These are phyloP conservation scores for Hansenula sp. DNA, from an alignment of 1,139 yeast species.

Conservation along the genomic window DNA sequence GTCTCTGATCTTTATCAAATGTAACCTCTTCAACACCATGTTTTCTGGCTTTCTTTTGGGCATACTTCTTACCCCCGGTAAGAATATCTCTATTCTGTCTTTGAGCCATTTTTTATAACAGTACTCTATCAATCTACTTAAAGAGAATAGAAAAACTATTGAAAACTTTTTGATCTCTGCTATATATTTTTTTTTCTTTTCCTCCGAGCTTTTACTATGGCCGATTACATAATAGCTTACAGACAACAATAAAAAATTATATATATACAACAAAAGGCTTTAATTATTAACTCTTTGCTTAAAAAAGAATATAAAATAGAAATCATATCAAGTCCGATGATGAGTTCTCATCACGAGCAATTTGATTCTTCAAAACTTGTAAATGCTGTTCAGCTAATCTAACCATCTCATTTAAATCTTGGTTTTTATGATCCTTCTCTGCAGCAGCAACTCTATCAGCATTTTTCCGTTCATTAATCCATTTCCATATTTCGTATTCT, in stretches of 20 bases:
- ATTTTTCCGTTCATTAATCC: conserved; percentile 60
- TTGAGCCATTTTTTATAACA: conserved; percentile 11
- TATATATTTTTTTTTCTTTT: too few species aligned
- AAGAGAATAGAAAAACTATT: too few species aligned
- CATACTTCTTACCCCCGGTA: conserved; percentile 83
- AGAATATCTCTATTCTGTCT: conserved; percentile 71
- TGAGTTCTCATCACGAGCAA: neutral
- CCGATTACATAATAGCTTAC: too few species aligned
- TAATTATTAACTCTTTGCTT: too few species aligned
- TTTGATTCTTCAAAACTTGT: conserved; percentile 30
- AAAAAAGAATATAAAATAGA: neutral
- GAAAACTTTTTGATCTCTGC: too few species aligned
- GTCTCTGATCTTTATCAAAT: conserved; percentile 70
- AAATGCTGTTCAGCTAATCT: conserved; percentile 49
- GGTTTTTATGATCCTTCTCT: conserved; percentile 25
- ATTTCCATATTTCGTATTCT: conserved; percentile 73
- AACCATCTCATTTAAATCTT: conserved; percentile 52
- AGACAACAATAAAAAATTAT: too few species aligned
- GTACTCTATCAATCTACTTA: neutral
- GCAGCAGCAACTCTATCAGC: neutral
- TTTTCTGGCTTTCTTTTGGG: conserved; percentile 52
- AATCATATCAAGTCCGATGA: too few species aligned
- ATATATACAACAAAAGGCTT: too few species aligned
- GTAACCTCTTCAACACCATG: conserved; percentile 74
- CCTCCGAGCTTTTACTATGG: too few species aligned